These are phyloP conservation scores for Dictyostelium purpureum DNA, from an alignment of 78 protist species.

Conservation along the genomic window DNA sequence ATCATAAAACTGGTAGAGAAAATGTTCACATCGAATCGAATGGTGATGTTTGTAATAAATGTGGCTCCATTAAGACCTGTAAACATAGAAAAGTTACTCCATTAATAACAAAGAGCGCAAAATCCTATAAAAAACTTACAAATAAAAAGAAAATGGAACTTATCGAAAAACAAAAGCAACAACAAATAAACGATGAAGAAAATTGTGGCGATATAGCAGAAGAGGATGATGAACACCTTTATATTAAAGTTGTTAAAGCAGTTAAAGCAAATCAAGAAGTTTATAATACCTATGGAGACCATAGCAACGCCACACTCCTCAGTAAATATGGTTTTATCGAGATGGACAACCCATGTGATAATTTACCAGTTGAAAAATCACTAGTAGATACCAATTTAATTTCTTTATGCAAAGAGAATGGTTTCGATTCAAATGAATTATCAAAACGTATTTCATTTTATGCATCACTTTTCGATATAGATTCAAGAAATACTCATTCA, in stretches of 20 bases:
- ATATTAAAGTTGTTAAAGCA: slow-evolving; percentile 23
- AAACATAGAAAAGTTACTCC: slow-evolving; percentile 44
- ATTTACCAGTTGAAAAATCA: background rate
- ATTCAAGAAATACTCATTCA: slow-evolving; percentile 38
- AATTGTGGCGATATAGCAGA: background rate
- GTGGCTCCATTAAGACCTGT: slow-evolving; percentile 57
- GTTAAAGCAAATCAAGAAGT: slow-evolving; percentile 2
- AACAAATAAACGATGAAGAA: too few species aligned
- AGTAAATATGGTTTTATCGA: slow-evolving; percentile 75
- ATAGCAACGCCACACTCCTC: slow-evolving; percentile 28
- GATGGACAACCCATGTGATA: slow-evolving; percentile 71
- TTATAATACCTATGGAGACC: slow-evolving; percentile 76
- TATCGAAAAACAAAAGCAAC: background rate
- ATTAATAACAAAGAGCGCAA: too few species aligned
- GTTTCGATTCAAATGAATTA: background rate
- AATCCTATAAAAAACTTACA: background rate
- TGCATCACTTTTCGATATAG: slow-evolving; percentile 28
- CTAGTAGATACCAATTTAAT: slow-evolving; percentile 4
- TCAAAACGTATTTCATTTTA: slow-evolving; percentile 28
- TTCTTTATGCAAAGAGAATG: background rate
- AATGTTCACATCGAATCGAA: slow-evolving; percentile 72
- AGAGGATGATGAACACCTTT: slow-evolving; percentile 48
- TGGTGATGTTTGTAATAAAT: slow-evolving; percentile 41
- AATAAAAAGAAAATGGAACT: background rate
- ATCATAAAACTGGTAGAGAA: slow-evolving; percentile 59